These are phyloP conservation scores for Neurospora sp. DNA, from an alignment of 495 filamentous ascomycete genomes.

Conservation along the genomic window DNA sequence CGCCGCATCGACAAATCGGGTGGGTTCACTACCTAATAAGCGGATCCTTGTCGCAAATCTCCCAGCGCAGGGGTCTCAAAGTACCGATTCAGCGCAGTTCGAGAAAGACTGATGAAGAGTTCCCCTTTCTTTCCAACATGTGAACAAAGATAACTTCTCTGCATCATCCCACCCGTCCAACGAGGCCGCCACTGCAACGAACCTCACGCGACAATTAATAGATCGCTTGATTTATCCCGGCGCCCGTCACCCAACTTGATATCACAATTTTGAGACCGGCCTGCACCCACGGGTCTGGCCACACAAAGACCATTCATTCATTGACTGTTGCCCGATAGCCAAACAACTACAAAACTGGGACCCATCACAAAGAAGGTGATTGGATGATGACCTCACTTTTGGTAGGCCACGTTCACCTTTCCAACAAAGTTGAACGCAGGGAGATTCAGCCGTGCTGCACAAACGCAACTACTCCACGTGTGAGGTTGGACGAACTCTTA, in stretches of 20 bases:
- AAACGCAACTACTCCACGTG: neutral
- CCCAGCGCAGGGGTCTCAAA: neutral
- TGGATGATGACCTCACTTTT: neutral
- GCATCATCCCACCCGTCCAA: neutral
- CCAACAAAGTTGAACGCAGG: neutral
- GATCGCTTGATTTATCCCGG: neutral
- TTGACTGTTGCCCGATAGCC: neutral
- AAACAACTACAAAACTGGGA: neutral
- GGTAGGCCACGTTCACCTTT: neutral
- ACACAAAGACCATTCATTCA: neutral
- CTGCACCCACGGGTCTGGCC: neutral
- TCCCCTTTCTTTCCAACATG: neutral
- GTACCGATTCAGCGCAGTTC: neutral
- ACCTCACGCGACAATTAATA: neutral
- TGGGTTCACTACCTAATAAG: neutral
- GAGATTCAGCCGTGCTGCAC: neutral
- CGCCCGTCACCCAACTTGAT: neutral
- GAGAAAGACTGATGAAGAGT: neutral
- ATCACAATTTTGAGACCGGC: neutral
- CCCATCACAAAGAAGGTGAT: neutral
- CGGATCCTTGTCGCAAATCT: constrained; percentile 9
- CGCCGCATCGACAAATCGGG: neutral
- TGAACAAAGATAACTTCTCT: neutral
- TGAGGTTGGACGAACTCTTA: neutral
- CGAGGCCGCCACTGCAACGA: neutral